Percentiles rank a stretch among this genome's conserved stretches.
phyloP scores from a whole-genome alignment of 352 stramenopile species.

The Thalassiosira ordinaria region DNA sequence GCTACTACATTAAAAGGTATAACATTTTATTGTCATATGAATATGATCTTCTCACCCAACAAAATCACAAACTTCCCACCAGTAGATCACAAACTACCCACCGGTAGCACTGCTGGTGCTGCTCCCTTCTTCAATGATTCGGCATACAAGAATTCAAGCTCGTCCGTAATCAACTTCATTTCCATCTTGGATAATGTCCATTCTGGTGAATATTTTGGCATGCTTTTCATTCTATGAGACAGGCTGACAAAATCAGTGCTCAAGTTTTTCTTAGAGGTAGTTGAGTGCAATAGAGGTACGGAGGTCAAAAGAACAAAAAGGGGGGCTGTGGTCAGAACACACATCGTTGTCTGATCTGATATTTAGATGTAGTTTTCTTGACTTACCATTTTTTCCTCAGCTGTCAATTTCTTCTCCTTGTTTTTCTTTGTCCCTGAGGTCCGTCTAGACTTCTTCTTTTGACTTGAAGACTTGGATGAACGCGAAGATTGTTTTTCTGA shows the following conservation, averaged over 20 bases:
- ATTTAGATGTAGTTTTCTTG: neutral
- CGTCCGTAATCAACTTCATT: constrained; percentile 37
- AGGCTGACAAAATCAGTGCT: constrained; percentile 37
- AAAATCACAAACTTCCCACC: too few relatives aligned
- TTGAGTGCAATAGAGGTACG: neutral
- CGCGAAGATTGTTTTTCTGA: neutral
- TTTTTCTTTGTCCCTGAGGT: neutral
- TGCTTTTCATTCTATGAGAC: constrained; percentile 27
- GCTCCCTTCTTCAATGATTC: too few relatives aligned
- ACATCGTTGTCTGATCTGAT: too few relatives aligned
- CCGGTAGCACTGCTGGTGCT: too few relatives aligned
- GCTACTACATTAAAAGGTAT: too few relatives aligned
- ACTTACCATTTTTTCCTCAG: constrained; percentile 38
- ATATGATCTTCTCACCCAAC: too few relatives aligned
- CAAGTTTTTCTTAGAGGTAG: constrained; percentile 21
- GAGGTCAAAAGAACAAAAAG: too few relatives aligned
- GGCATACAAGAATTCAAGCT: constrained; percentile 41
- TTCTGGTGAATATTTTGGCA: constrained; percentile 45
- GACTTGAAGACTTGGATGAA: neutral
- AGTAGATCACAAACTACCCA: too few relatives aligned
- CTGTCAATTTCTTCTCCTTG: constrained; percentile 15
- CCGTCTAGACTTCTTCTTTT: neutral
- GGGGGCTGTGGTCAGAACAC: too few relatives aligned
- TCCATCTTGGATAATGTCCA: constrained; percentile 54
- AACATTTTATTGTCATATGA: too few relatives aligned